phyloP scores from a whole-genome alignment of 2,329 filamentous ascomycete species.

The Boeremia lycopersici region DNA sequence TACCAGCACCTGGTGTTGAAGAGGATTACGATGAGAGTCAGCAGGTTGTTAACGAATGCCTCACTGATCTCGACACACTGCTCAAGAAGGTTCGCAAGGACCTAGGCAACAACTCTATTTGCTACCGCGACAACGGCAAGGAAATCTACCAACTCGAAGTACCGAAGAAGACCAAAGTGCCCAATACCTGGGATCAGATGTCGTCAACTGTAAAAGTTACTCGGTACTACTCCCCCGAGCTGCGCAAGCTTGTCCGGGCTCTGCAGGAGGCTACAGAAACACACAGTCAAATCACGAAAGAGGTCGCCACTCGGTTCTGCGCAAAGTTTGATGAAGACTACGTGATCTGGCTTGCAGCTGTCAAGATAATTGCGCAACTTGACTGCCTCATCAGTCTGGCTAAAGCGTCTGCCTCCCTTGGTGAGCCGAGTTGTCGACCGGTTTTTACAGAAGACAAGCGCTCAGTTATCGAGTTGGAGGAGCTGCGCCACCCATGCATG shows the following conservation, averaged over 20 bases:
- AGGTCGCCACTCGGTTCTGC: constrained; percentile 83
- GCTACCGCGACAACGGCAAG: constrained; percentile 78
- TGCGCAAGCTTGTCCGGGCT: constrained; percentile 80
- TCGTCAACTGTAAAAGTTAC: constrained; percentile 89
- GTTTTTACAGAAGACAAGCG: constrained; percentile 84
- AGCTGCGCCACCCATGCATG: constrained; percentile 95
- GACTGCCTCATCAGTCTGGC: constrained; percentile 95
- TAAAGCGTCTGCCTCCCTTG: constrained; percentile 82
- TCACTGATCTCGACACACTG: constrained; percentile 72
- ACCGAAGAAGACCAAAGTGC: constrained; percentile 84
- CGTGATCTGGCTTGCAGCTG: constrained; percentile 82
- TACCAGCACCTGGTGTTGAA: constrained; percentile 86
- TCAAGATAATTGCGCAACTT: constrained; percentile 87
- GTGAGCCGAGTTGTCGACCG: constrained; percentile 86
- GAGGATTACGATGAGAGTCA: constrained; percentile 89
- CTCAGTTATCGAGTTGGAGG: constrained; percentile 87
- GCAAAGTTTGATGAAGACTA: constrained; percentile 88
- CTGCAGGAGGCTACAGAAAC: constrained; percentile 94
- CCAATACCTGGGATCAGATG: constrained; percentile 92
- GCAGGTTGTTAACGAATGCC: constrained; percentile 75
- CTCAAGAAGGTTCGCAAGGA: constrained; percentile 74
- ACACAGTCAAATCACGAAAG: constrained; percentile 87
- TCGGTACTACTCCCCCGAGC: constrained; percentile 88
- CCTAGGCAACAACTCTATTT: constrained; percentile 66
- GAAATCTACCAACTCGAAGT: constrained; percentile 96